A percentile compares a stretch with the other conserved stretches of the same genome.
phyloP scores from a whole-genome alignment of 2,329 filamentous ascomycete species.

The Aspergillus sp. region DNA sequence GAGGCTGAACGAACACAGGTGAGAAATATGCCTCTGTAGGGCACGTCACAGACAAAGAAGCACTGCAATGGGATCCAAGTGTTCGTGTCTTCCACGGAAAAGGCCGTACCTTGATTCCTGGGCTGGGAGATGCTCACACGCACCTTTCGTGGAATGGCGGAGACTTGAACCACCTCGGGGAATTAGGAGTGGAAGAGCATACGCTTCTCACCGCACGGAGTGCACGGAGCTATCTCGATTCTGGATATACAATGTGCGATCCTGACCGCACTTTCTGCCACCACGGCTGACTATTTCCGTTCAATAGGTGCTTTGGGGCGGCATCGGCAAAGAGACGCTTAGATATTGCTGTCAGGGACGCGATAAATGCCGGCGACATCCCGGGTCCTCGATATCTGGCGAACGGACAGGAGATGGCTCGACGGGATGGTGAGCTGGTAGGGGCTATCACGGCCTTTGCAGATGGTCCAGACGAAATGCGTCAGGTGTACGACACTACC shows the following conservation, averaged over 20 bases:
- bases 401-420: conserved; percentile 51
- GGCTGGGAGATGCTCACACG: no score
- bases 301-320: conserved; percentile 49
- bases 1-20: no score
- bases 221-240: conserved; percentile 49
- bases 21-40: no score
- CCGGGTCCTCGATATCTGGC: conserved; percentile 50
- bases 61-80: no score
- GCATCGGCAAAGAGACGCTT: conserved; percentile 48
- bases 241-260: conserved; percentile 51
- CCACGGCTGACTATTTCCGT: no score
- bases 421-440: conserved; percentile 46
- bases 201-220: conserved; percentile 44
- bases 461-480: conserved; percentile 43
- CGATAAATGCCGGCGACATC: conserved; percentile 50
- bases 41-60: no score
- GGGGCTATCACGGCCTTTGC: conserved; percentile 42
- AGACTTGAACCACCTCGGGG: no score
- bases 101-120: no score
- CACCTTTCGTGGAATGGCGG: no score
- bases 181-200: conserved; percentile 51
- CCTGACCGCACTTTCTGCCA: no score
- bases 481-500: conserved; percentile 22
- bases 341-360: conserved; percentile 49
- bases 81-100: no score